Base-by-base conservation (phyloP, 2,329 filamentous ascomycete genomes). In the Paracorniculantispora psalliotae region DNA sequence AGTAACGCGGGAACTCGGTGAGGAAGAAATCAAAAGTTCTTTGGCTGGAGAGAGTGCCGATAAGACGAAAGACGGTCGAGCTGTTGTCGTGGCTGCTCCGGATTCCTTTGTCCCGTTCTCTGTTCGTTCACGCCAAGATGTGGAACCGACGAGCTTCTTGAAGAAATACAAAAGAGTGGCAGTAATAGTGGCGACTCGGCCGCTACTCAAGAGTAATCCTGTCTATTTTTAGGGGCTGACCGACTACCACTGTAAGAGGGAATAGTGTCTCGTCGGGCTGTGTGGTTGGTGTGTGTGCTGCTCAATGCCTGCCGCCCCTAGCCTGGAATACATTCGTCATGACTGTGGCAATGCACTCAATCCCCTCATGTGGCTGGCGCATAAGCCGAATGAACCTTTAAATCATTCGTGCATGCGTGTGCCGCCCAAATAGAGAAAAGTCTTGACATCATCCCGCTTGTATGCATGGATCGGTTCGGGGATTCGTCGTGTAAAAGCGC, bases 161-260 rank as follows among this genome's bases (percentile, higher is more conserved):
- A 37, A 37, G 33, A 37, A 37, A 12, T 37, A 37, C 6, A 37
- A 37, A n/a, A n/a, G n/a, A 8, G 33, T 37, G 33, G 33, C 33
- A 15, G 33, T 37, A 37, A 37, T 9, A 13, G 33, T 37, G 33
- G 33, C 10, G 33, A 37, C 33, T 37, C 17, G 33, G 33, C 33
- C 33, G 17, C 33, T n/a, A 3, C 52, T 37, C 30, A 19, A 37
- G 7, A 33, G 19, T 39, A 25, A 25, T 25, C 9, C 51, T 19
- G 37, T 47, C 52, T 55, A 55, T 55, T 55, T 55, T 55, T 55
- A 55, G 52, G 28, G 52, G 28, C 30, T 28, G 9, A 35, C 25
- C 25, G 50, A 28, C 50, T 52, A 37, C 30, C 30, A 12, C 30
- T 33, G 30, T 12, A n/a, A n/a, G n/a, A n/a, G 30, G 30, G 30